These are phyloP conservation scores for Platismatia glauca DNA, from an alignment of 495 filamentous ascomycete genomes.

Conservation along the genomic window DNA sequence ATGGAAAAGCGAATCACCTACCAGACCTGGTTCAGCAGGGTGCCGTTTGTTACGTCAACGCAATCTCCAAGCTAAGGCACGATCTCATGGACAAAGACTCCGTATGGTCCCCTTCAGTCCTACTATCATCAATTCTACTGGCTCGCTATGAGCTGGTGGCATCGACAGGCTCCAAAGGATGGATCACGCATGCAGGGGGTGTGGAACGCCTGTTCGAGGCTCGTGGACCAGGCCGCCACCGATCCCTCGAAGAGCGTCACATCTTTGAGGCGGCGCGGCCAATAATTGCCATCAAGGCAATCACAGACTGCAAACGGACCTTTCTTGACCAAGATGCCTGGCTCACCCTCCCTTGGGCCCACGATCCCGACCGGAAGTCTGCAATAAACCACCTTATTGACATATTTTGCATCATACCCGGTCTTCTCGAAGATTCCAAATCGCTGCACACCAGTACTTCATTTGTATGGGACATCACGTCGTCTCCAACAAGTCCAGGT, in stretches of 20 bases:
- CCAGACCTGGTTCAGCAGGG: background rate
- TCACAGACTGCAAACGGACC: constrained; percentile 6
- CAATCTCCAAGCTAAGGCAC: constrained; percentile 5
- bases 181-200: constrained; percentile 13
- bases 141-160: constrained; percentile 15
- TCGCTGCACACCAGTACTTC: background rate
- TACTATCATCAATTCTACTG: constrained; percentile 7
- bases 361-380: constrained; percentile 5
- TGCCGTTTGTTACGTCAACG: constrained; percentile 12
- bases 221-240: constrained; percentile 11
- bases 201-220: constrained; percentile 9
- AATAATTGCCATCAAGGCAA: constrained; percentile 13
- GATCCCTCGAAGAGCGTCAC: constrained; percentile 10
- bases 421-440: constrained; percentile 6
- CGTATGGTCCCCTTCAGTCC: constrained; percentile 6
- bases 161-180: constrained; percentile 4
- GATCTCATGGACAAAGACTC: constrained; percentile 4
- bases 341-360: constrained; percentile 7
- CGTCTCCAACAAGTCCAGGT: background rate
- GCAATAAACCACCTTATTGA: constrained; percentile 2
- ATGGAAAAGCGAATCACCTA: constrained; percentile 11
- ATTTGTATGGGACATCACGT: background rate
- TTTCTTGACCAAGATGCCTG: constrained; percentile 9
- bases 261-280: constrained; percentile 12
- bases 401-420: constrained; percentile 9